Evolutionary conservation across 805 yeast genomes (phyloP), one percentile per base, ranked within the genome.

Genomic region (Myxozyma lipomycoides): DNA sequence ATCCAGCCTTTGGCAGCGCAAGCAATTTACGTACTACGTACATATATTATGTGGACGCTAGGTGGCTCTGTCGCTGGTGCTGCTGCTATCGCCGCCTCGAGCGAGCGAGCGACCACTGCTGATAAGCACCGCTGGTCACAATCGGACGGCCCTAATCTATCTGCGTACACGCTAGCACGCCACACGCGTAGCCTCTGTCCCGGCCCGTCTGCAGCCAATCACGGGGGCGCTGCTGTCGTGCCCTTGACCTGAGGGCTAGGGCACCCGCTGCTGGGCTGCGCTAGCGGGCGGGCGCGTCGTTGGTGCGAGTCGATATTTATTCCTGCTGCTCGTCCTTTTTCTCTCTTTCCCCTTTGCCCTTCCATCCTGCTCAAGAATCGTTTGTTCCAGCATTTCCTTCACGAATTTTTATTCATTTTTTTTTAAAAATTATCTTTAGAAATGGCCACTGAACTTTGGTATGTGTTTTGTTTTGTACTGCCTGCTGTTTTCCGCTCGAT

Each of bases 381-480:
- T 28, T 15, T 28, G 10, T 10, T 28, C 34, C 34, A 28, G 34
- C 40, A 10, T 44, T 45, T 44, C 17, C 21, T 34, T n/a, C n/a
- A n/a, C n/a, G n/a, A n/a, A n/a, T 22, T 19, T 21, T 41, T 25
- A 40, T 46, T 38, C 42, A 35, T 39, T 21, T 41, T 39, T 22
- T 36, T 35, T 19, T 19, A 12, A 18, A 36, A 40, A 40, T 18
- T 24, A 26, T n/a, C 41, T 21, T 17, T 49, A 19, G 60, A 49
- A 52, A 64, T 46, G 69, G 82, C 82, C 86, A 78, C 86, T 70
- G 86, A 82, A 71, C 83, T 82, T 74, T 82, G 86, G 86, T 82
- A 79, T 64, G 86, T 64, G 26, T 17, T 36, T 26, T 38, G 22
- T 37, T 24, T 21, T n/a, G 17, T 24, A 17, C 34, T 15, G 15